A percentile compares a stretch with the other conserved stretches of the same genome.
phyloP scores from a whole-genome alignment of 371 early-diverging fungal genomes.

The Circinella umbellata region DNA sequence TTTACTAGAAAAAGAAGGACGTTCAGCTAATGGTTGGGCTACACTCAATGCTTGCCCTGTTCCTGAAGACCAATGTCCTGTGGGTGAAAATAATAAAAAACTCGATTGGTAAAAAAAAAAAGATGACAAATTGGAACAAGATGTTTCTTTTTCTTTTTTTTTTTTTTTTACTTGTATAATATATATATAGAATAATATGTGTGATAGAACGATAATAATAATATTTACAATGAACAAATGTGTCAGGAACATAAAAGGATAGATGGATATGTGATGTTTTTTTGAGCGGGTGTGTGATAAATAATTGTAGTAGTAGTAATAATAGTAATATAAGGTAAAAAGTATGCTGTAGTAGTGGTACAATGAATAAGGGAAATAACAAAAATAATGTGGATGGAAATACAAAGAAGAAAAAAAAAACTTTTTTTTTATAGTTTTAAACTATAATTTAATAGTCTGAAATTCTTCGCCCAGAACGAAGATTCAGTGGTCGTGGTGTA shows the following conservation, averaged over 20 bases:
- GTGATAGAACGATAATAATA: no score
- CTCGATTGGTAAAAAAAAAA: slow-evolving; percentile 17
- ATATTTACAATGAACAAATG: no score
- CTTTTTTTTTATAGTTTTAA: neutral
- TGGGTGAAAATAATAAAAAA: slow-evolving; percentile 13
- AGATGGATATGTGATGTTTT: neutral
- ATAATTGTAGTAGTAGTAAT: no score
- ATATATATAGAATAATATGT: no score
- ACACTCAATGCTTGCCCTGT: slow-evolving; percentile 51
- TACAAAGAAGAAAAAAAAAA: neutral
- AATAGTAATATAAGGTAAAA: no score
- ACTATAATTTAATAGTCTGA: slow-evolving; percentile 22
- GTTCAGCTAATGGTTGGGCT: slow-evolving; percentile 34
- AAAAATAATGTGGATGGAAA: no score
- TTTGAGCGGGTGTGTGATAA: no score
- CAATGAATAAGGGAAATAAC: no score
- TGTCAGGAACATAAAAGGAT: neutral
- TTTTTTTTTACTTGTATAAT: no score
- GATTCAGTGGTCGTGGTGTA: slow-evolving; percentile 28
- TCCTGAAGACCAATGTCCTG: slow-evolving; percentile 13
- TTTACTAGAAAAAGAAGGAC: slow-evolving; percentile 45
- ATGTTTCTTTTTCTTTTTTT: no score
- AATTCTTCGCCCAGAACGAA: slow-evolving; percentile 47
- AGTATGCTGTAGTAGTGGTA: no score
- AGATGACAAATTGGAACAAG: no score